phyloP scores from a whole-genome alignment of 164 flowering plant species.

The Houttuynia cordata region DNA sequence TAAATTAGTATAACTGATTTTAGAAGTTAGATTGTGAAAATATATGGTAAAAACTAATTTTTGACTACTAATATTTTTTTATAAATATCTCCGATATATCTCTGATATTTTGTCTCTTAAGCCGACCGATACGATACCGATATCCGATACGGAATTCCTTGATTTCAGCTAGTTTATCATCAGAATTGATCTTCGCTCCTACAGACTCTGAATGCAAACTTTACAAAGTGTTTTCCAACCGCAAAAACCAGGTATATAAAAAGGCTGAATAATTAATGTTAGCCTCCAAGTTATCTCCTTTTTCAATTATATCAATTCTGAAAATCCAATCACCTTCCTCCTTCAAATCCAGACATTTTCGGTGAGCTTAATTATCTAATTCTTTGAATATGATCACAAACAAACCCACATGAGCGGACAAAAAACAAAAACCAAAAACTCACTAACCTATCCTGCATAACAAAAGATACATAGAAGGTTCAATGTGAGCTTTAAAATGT shows the following conservation, averaged over 20 bases:
- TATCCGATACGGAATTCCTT: too few relatives aligned
- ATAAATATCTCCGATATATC: too few relatives aligned
- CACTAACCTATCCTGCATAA: too few relatives aligned
- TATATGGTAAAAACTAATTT: too few relatives aligned
- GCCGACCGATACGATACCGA: too few relatives aligned
- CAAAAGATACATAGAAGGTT: too few relatives aligned
- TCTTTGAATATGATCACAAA: conserved; percentile 57
- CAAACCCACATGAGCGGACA: background rate
- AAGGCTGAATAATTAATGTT: background rate
- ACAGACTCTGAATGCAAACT: conserved; percentile 47
- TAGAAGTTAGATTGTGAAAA: too few relatives aligned
- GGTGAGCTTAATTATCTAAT: conserved; percentile 65
- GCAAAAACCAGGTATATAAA: conserved; percentile 21
- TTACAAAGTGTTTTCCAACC: conserved; percentile 80
- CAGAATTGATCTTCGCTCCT: conserved; percentile 36
- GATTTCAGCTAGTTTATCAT: conserved; percentile 48
- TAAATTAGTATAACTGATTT: too few relatives aligned
- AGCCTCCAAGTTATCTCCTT: conserved; percentile 67
- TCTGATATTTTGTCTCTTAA: too few relatives aligned
- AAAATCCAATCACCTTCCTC: conserved; percentile 90
- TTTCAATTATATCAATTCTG: conserved; percentile 66
- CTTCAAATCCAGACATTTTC: conserved; percentile 89
- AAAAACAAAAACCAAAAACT: too few relatives aligned
- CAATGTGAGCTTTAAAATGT: too few relatives aligned
- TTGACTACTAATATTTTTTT: too few relatives aligned